phyloP scores from a whole-genome alignment of 805 yeast species.

The Starmerella tilneyi region DNA sequence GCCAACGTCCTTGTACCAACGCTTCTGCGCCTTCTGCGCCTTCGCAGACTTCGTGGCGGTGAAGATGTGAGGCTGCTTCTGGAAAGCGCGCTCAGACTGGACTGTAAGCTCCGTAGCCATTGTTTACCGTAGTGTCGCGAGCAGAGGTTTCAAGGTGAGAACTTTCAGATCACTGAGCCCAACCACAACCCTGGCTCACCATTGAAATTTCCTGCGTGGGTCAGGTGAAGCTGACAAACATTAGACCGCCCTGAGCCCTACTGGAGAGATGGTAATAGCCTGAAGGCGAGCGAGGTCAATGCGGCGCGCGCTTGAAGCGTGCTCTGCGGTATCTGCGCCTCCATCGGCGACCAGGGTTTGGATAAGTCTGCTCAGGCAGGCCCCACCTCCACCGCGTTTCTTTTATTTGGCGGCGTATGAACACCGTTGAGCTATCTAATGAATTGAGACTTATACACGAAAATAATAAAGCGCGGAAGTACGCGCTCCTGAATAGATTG shows the following conservation, averaged over 20 bases:
- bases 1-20: constrained; percentile 99
- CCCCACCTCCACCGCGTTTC: too few species aligned
- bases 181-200: constrained; percentile 13
- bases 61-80: constrained; percentile 99
- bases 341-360: too few species aligned
- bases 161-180: constrained; percentile 13
- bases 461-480: too few species aligned
- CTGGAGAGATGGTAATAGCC: background rate
- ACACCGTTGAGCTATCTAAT: too few species aligned
- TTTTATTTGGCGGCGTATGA: too few species aligned
- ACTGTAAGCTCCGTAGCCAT: constrained; percentile 99
- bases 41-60: constrained; percentile 97
- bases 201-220: constrained; percentile 9
- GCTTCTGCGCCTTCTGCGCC: constrained; percentile 97
- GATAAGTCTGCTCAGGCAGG: too few species aligned
- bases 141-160: constrained; percentile 18
- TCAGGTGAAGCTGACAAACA: background rate
- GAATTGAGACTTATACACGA: too few species aligned
- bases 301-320: too few species aligned
- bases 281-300: too few species aligned
- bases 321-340: too few species aligned
- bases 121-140: constrained; percentile 20
- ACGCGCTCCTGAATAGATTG: too few species aligned
- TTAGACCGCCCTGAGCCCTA: constrained; percentile 21
- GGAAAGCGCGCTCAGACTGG: constrained; percentile 99